Base-by-base conservation (phyloP, 129 eudicot species). In the Sambucus nigra region DNA sequence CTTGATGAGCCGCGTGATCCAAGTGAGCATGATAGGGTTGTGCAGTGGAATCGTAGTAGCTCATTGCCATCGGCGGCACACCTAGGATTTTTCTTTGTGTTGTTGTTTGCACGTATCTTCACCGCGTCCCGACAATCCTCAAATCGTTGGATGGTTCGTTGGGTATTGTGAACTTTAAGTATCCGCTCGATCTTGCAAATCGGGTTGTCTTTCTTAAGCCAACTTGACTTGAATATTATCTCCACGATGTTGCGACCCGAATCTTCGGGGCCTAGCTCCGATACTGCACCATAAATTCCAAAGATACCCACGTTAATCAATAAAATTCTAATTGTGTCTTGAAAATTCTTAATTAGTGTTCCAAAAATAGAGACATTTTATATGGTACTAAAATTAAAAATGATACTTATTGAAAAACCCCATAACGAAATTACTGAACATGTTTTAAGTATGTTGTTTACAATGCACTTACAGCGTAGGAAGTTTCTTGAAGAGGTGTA, bases 31-130 rank as follows among this genome's bases (percentile, higher is more conserved):
- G 77, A 53, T 45, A 84, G 75, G 13, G 79, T 70, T 21, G 95
- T 71, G 78, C 93, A 80, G 72, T 88, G 86, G 75, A 88, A 88
- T 26, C 95, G 73, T 0, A 88, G 78, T 29, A 88, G 78, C 79
- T 88, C 95, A 80, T 88, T 89, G n/a, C 95, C 97, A 65, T 89
- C 95, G 63, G 95, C 95, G 47, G 95, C 95, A 57, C 97, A 89
- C 25, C 97, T 72, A 60, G 97, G 74, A 71, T 81, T 63, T 39
- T 76, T 67, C 74, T 76, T 79, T 24, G 63, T 48, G 71, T 53
- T 71, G 47, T 25, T 35, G 54, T 32, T 75, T 41, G 93, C 77
- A 8, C 88, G 94, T 24, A 70, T 71, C 75, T 84, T 84, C 9
- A 89, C 92, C 8, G 84, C 63, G 63, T 84, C 88, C 12, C 93